A percentile compares a stretch with the other conserved stretches of the same genome.
phyloP scores from a whole-genome alignment of 306 rosid genomes.

The Ochetophila trinervis region DNA sequence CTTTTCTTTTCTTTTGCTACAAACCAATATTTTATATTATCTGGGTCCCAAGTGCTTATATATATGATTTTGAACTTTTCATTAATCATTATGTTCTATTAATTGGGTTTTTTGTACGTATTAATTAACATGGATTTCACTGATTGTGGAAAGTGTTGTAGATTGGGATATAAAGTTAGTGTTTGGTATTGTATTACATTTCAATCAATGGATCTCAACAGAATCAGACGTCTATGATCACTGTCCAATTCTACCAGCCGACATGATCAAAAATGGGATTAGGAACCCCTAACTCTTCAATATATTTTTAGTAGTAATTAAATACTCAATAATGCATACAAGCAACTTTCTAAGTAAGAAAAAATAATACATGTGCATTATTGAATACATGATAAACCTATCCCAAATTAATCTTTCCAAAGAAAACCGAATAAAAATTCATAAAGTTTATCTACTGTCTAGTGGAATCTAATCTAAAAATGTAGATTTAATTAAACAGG shows the following conservation, averaged over 20 bases:
- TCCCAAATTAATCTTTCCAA: too few species aligned
- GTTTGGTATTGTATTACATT: neutral
- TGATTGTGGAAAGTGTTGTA: too few species aligned
- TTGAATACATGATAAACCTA: too few species aligned
- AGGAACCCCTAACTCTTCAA: conserved; percentile 3
- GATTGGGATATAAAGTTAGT: neutral
- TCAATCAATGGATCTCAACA: neutral
- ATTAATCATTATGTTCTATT: too few species aligned
- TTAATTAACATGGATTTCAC: neutral
- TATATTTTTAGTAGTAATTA: neutral
- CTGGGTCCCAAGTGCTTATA: too few species aligned
- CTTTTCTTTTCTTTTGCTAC: too few species aligned
- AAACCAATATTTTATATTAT: too few species aligned
- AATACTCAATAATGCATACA: neutral
- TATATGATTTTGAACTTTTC: too few species aligned
- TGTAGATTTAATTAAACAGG: too few species aligned
- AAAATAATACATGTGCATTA: neutral
- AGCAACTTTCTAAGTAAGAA: neutral
- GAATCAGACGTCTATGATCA: neutral
- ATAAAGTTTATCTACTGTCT: too few species aligned
- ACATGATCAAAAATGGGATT: conserved; percentile 8
- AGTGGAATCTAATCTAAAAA: too few species aligned
- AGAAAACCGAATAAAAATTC: too few species aligned
- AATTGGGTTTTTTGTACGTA: neutral
- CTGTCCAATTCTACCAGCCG: conserved; percentile 23